These are phyloP conservation scores for Glycine soja DNA, from an alignment of 306 rosid genomes.

Conservation along the genomic window DNA sequence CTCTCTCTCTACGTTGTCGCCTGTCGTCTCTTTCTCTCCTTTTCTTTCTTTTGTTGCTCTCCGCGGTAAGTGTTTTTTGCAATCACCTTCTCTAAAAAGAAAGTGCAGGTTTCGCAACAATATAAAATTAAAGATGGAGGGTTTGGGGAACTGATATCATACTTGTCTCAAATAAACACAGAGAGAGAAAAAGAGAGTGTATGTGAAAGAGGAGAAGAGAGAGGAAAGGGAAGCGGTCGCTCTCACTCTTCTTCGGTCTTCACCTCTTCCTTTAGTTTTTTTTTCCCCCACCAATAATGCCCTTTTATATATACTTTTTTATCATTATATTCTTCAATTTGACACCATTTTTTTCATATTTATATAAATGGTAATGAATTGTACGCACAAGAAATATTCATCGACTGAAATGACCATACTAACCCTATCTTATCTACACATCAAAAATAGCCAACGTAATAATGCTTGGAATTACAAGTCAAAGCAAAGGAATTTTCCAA, in stretches of 20 bases:
- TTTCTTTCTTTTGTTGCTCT: conserved; percentile 52
- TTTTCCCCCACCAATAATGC: conserved; percentile 61
- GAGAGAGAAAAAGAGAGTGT: conserved; percentile 33
- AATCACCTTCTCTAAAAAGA: conserved; percentile 70
- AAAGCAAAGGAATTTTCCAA: conserved; percentile 21
- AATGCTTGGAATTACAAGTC: conserved; percentile 35
- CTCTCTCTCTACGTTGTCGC: conserved; percentile 55
- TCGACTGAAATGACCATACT: conserved; percentile 45
- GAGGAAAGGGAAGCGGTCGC: conserved; percentile 68
- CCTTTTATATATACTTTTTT: conserved; percentile 49
- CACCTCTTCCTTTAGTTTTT: conserved; percentile 51
- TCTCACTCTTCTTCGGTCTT: conserved; percentile 57
- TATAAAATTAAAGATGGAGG: conserved; percentile 56
- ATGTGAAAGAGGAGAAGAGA: conserved; percentile 39
- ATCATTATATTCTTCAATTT: conserved; percentile 36
- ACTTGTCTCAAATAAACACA: conserved; percentile 63
- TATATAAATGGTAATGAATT: conserved; percentile 21
- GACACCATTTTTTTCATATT: conserved; percentile 9
- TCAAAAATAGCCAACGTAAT: conserved; percentile 30
- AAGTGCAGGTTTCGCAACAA: conserved; percentile 45
- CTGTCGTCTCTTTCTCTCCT: conserved; percentile 60
- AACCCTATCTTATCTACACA: conserved; percentile 24
- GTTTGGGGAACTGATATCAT: conserved; percentile 57
- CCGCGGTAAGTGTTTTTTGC: conserved; percentile 57
- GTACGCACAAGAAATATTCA: conserved; percentile 43